Percentiles rank a stretch among this genome's conserved stretches.
These are phyloP conservation scores for Ceriops tagal DNA, from an alignment of 345 rosid genomes.

Conservation along the genomic window DNA sequence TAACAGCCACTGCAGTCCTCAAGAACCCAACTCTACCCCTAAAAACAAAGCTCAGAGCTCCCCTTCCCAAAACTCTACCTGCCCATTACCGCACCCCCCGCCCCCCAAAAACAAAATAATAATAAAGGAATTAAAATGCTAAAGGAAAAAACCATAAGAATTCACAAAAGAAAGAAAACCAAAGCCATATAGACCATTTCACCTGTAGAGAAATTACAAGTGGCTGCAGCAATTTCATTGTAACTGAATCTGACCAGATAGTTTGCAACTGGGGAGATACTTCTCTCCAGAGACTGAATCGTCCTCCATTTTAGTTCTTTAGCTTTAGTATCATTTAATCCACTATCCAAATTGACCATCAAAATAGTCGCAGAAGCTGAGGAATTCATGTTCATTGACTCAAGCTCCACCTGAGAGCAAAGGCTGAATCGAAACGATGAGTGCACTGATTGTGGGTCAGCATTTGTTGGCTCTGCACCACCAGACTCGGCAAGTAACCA, in stretches of 20 bases:
- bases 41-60: slow-evolving; percentile 87
- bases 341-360: slow-evolving; percentile 82
- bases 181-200: slow-evolving; percentile 44
- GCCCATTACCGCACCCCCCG: slow-evolving; percentile 7
- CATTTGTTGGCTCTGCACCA: slow-evolving; percentile 53
- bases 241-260: slow-evolving; percentile 65
- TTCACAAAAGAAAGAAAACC: slow-evolving; percentile 1
- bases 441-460: slow-evolving; percentile 79
- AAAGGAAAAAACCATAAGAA: slow-evolving; percentile 3
- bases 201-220: slow-evolving; percentile 81
- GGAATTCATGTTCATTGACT: slow-evolving; percentile 50
- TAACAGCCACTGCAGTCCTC: slow-evolving; percentile 70
- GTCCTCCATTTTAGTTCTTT: slow-evolving; percentile 58
- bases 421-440: slow-evolving; percentile 92
- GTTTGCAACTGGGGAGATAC: slow-evolving; percentile 61
- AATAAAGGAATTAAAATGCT: slow-evolving; percentile 18
- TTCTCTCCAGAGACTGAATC: slow-evolving; percentile 73
- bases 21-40: slow-evolving; percentile 76
- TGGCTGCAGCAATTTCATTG: slow-evolving; percentile 66
- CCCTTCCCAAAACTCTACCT: slow-evolving; percentile 94
- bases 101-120: background rate
- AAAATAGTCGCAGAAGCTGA: slow-evolving; percentile 62
- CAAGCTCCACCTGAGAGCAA: slow-evolving; percentile 82
- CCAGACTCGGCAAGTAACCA: slow-evolving; percentile 80
- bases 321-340: slow-evolving; percentile 49